Evolutionary conservation across 2,329 filamentous ascomycete species (phyloP).

Genomic region (Dothistroma pini): DNA sequence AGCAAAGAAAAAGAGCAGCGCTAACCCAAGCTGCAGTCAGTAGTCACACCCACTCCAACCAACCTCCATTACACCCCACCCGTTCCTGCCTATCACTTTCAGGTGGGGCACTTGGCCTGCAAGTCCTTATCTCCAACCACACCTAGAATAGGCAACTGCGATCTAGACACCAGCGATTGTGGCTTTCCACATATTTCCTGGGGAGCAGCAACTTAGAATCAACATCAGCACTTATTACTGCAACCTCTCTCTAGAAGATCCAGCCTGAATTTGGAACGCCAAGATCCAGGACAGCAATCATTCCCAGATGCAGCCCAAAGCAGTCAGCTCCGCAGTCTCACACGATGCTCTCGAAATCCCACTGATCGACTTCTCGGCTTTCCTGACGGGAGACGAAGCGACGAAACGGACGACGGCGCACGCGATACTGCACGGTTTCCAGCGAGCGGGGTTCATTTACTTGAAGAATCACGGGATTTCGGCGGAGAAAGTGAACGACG

Average conservation of each 20-base stretch:
- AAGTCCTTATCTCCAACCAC: constrained; percentile 12
- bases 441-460: constrained; percentile 85
- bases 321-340: constrained; percentile 32
- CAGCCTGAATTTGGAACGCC: neutral
- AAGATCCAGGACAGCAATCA: neutral
- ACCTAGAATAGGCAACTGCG: neutral
- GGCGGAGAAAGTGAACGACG: constrained; percentile 35
- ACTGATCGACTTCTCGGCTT: constrained; percentile 70
- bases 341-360: constrained; percentile 38
- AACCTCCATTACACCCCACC: neutral
- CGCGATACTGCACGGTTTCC: constrained; percentile 74
- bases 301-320: constrained; percentile 18
- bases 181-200: constrained; percentile 5
- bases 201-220: constrained; percentile 10
- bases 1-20: neutral
- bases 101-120: neutral
- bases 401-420: constrained; percentile 51
- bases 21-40: neutral
- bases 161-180: neutral
- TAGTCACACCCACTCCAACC: neutral
- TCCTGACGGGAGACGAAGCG: constrained; percentile 59
- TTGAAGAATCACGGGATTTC: constrained; percentile 74
- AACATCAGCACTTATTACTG: constrained; percentile 9
- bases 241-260: neutral
- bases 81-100: constrained; percentile 3